Evolutionary conservation across 345 rosid genomes (phyloP), one percentile per base, ranked within the genome.

Genomic region (Diplotaxis tenuifolia): DNA sequence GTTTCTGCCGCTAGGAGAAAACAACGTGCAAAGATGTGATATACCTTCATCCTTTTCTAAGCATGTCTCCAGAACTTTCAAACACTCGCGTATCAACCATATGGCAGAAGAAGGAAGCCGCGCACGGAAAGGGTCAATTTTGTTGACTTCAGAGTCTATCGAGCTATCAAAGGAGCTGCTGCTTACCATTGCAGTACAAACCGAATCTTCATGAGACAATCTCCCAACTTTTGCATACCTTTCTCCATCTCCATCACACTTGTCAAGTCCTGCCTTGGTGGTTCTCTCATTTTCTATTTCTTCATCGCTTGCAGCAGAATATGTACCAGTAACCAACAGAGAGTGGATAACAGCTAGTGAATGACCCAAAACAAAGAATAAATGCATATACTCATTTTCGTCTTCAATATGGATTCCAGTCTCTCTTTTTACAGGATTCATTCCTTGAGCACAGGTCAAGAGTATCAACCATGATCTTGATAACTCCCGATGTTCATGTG

Each of bases 151-250:
- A 79, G 74, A 57, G 67, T 52, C 59, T 81, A 68, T 77, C 40
- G 84, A 53, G 31, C 66, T 56, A 80, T 78, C 82, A 65, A 70
- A 56, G 62, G 78, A 78, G 71, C 85, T 64, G 82, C 77, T 82
- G 78, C 87, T 83, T 75, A 80, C 89, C 58, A 78, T 65, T 14
- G 82, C 80, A 69, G 88, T 80, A 79, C 82, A 84, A 40, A 90
- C 85, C 9, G 96, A 86, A 78, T 88, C 89, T 75, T 85, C 90
- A 81, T 82, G 84, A 29, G 96, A 85, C 62, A 88, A 78, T 65
- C 89, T 82, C 70, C 97, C 98, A 7, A 93, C 93, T 86, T 94
- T 89, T 77, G 97, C 87, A 82, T 80, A 90, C 71, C 97, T 85
- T 27, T 62, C 52, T 69, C 85, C 73, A 65, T 88, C 92, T 74